Conservation (phyloP, 345 rosid species). For the Salix caprea region DNA sequence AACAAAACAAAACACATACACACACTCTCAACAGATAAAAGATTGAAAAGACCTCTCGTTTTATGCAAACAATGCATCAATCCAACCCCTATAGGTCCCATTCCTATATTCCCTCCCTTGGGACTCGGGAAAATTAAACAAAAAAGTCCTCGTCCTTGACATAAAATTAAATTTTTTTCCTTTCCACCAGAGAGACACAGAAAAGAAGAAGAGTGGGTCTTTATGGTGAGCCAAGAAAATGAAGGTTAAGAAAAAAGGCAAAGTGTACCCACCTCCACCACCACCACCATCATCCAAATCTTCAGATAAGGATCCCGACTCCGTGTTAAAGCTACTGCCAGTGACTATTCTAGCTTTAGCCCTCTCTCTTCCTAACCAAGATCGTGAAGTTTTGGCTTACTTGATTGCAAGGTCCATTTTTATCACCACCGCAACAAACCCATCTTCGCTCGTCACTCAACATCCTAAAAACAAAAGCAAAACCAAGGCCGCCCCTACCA, state of each 20-base stretch:
- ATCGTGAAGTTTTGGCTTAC: constrained; percentile 36
- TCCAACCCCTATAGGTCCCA: not conserved
- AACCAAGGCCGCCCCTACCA: not conserved
- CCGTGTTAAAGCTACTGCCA: constrained; percentile 30
- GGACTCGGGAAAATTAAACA: not conserved
- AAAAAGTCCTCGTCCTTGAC: not conserved
- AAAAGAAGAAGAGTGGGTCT: not conserved
- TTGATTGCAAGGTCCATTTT: constrained; percentile 22
- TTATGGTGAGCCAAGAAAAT: constrained; percentile 8
- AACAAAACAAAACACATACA: not conserved
- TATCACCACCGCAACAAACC: not conserved
- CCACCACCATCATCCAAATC: constrained; percentile 12
- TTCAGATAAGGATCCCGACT: constrained; percentile 17
- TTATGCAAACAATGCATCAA: not conserved
- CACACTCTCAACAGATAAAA: not conserved
- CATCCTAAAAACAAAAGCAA: constrained; percentile 13
- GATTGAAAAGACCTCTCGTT: not conserved
- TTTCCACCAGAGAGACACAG: not conserved
- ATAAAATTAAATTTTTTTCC: not conserved
- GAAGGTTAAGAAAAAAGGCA: constrained; percentile 22
- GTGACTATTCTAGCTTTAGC: constrained; percentile 26
- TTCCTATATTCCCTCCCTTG: not conserved
- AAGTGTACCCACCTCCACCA: constrained; percentile 12
- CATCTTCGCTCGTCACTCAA: not conserved
- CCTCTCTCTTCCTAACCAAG: constrained; percentile 19